phyloP scores from a whole-genome alignment of 2,329 filamentous ascomycete genomes.

The Colletotrichum lupini region DNA sequence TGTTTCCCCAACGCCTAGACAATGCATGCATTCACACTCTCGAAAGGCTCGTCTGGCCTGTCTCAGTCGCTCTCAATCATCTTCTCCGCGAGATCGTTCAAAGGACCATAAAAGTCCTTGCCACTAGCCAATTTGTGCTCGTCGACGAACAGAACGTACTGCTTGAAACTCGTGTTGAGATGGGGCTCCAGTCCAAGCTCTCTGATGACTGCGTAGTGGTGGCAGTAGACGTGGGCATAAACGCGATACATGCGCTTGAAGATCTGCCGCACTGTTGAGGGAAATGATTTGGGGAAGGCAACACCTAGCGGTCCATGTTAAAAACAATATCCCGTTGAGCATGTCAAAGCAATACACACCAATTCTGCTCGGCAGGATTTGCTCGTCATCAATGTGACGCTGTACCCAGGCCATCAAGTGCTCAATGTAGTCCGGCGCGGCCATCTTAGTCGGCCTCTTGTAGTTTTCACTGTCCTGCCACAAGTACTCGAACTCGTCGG shows the following conservation, averaged over 20 bases:
- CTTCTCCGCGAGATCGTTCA: slow-evolving; percentile 96
- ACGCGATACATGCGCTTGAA: slow-evolving; percentile 99
- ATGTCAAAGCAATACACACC: slow-evolving; percentile 57
- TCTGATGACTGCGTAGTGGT: slow-evolving; percentile 97
- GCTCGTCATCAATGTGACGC: slow-evolving; percentile 93
- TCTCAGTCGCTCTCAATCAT: slow-evolving; percentile 91
- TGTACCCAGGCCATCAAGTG: slow-evolving; percentile 98
- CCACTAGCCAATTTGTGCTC: slow-evolving; percentile 93
- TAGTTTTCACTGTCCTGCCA: slow-evolving; percentile 97
- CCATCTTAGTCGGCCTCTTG: slow-evolving; percentile 97
- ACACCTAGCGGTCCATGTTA: slow-evolving; percentile 68
- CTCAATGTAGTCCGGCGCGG: slow-evolving; percentile 96
- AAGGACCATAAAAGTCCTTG: slow-evolving; percentile 96
- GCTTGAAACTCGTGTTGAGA: slow-evolving; percentile 99
- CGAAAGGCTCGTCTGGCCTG: neutral
- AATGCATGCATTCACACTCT: slow-evolving; percentile 25
- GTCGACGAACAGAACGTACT: slow-evolving; percentile 98
- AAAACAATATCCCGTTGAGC: no score
- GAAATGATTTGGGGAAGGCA: slow-evolving; percentile 93
- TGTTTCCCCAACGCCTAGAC: slow-evolving; percentile 35
- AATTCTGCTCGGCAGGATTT: slow-evolving; percentile 93
- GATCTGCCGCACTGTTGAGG: slow-evolving; percentile 88
- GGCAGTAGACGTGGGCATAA: slow-evolving; percentile 99
- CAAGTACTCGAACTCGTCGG: slow-evolving; percentile 99
- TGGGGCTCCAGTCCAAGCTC: slow-evolving; percentile 96